Evolutionary conservation across 2,329 filamentous ascomycete genomes (phyloP).

Genomic region (Alternaria gansuensis): DNA sequence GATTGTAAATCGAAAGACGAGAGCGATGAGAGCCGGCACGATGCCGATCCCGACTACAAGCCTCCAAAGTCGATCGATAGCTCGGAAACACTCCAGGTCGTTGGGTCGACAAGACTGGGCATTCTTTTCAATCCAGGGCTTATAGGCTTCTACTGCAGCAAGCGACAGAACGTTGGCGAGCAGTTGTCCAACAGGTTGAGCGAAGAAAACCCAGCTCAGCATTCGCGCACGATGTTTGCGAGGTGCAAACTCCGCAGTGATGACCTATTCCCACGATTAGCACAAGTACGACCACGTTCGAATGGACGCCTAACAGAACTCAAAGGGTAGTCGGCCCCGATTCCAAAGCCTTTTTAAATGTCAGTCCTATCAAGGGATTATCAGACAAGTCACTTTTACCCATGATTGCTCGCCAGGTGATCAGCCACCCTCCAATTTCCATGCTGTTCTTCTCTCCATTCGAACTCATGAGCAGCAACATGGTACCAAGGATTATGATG

Average conservation of each 20-base stretch:
- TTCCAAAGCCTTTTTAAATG: slow-evolving; percentile 41
- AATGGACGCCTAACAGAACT: slow-evolving; percentile 38
- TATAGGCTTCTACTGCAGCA: slow-evolving; percentile 40
- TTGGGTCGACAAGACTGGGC: slow-evolving; percentile 26
- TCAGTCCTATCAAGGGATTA: slow-evolving; percentile 1
- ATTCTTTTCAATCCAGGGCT: slow-evolving; percentile 34
- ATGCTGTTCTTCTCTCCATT: slow-evolving; percentile 49
- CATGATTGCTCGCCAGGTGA: slow-evolving; percentile 54
- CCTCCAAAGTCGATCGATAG: slow-evolving; percentile 54
- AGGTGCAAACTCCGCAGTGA: slow-evolving; percentile 54
- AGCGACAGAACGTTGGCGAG: slow-evolving; percentile 45
- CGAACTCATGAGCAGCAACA: slow-evolving; percentile 53
- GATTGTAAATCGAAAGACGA: slow-evolving; percentile 53
- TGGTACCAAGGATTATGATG: slow-evolving; percentile 53
- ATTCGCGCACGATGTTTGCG: slow-evolving; percentile 52
- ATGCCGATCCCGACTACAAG: slow-evolving; percentile 54
- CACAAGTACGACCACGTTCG: background rate
- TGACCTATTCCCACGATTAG: slow-evolving; percentile 30
- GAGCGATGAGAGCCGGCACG: slow-evolving; percentile 43
- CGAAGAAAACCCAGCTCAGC: slow-evolving; percentile 55
- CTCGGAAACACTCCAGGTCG: slow-evolving; percentile 38
- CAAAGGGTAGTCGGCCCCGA: slow-evolving; percentile 52
- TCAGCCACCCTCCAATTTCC: slow-evolving; percentile 52
- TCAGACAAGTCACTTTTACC: slow-evolving; percentile 30
- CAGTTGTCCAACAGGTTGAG: slow-evolving; percentile 54